Evolutionary conservation across 768 basidiomycete species (phyloP), one percentile per base, ranked within the genome.

Genomic region (Xerocomellus dryophilus): DNA sequence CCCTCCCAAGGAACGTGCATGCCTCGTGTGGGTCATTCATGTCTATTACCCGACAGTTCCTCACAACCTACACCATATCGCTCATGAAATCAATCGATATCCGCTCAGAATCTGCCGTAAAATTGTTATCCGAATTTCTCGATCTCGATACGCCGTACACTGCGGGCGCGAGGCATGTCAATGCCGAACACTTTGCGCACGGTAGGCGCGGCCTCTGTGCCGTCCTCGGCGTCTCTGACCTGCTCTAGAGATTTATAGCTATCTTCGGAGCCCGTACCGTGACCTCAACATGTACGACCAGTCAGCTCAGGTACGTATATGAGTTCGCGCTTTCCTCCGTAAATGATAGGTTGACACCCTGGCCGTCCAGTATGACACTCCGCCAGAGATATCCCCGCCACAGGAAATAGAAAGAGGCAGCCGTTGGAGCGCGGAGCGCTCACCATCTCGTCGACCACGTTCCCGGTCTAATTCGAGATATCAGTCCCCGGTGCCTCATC

Each of bases 151-250:
- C 73, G 4, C 77, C 80, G 2, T 83, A 84, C 54, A 66, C 67
- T 20, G 78, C 81, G 43, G 85, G 84, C 8, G 74, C 76, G 23
- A 77, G 84, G 50, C 77, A 81, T 53, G 70, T 76, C 23, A 89
- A 91, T 61, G 89, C 94, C 11, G 94, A 98, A 66, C 94, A 97
- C 70, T 95, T 97, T 72, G 90, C 88, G 8, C 94, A 98, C 72
- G 93, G 92, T 91, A 61, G 61, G 80, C 70, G n/a, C 31, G 39
- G 43, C 31, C 21, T 51, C 44, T 58, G 5, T 4, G 34, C 18
- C 12, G 0, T 38, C 21, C 3, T 4, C 6, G 6, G 25, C 20
- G 4, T 29, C 17, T 44, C 54, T 63, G 54, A 58, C 25, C 38
- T 46, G 11, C 44, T 17, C 0, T 58, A 94, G 94, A 98, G 71